These are phyloP conservation scores for Sphaerulina populicola DNA, from an alignment of 2,329 filamentous ascomycete species.

Conservation along the genomic window DNA sequence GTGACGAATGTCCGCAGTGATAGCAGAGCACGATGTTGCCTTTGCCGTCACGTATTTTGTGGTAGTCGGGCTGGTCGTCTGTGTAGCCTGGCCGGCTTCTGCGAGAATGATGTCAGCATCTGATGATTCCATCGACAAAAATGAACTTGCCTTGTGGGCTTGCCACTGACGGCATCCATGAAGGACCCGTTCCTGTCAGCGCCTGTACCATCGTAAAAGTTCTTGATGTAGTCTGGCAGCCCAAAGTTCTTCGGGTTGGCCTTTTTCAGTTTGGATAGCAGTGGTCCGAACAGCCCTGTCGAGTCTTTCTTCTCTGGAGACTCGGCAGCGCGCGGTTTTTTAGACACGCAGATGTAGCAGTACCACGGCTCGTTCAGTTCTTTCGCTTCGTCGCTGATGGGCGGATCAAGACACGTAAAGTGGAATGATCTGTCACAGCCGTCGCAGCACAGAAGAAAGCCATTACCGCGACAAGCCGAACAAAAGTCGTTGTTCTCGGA, in stretches of 20 bases:
- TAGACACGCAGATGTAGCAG: constrained; percentile 62
- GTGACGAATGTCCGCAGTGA: constrained; percentile 58
- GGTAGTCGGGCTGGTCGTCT: constrained; percentile 39
- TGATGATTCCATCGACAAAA: neutral
- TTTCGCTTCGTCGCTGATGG: constrained; percentile 47
- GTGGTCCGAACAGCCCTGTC: constrained; percentile 52
- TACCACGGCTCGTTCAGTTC: constrained; percentile 63
- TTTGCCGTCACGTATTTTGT: constrained; percentile 53
- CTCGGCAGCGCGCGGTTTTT: constrained; percentile 24
- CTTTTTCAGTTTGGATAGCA: constrained; percentile 47
- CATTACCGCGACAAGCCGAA: constrained; percentile 72
- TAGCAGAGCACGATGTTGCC: constrained; percentile 71
- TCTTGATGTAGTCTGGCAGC: constrained; percentile 62
- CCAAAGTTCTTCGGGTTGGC: constrained; percentile 35
- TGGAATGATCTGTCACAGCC: constrained; percentile 86
- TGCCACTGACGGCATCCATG: constrained; percentile 55
- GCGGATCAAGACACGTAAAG: constrained; percentile 77
- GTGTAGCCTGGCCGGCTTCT: constrained; percentile 32
- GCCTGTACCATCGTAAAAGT: constrained; percentile 70
- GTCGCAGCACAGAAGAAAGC: constrained; percentile 86
- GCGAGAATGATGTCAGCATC: constrained; percentile 2
- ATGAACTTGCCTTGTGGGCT: constrained; percentile 48
- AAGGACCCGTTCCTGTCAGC: constrained; percentile 73
- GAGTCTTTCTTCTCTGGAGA: constrained; percentile 32
- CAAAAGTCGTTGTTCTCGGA: constrained; percentile 80